A percentile compares a stretch with the other conserved stretches of the same genome.
Evolutionary conservation across 305 asterid genomes (phyloP).

Genomic region (Fraxinus dipetala): DNA sequence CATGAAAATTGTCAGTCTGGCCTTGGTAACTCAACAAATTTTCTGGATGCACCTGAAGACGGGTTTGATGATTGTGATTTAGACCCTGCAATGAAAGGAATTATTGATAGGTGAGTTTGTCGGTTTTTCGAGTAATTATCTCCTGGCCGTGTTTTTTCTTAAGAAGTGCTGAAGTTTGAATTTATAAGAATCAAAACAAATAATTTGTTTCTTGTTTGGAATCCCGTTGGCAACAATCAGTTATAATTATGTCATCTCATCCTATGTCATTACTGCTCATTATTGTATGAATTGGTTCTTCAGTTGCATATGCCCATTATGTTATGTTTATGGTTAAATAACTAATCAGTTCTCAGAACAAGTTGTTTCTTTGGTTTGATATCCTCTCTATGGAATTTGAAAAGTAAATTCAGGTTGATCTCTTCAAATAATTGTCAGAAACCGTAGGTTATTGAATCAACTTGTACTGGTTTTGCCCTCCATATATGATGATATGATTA

Average conservation of each 20-base stretch:
- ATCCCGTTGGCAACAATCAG: constrained; percentile 2
- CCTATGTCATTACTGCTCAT: not conserved
- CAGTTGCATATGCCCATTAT: not conserved
- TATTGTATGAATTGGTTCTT: not conserved
- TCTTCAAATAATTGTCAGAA: not conserved
- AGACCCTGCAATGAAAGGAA: constrained; percentile 83
- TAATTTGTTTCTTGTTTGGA: constrained; percentile 5
- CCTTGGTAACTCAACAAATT: constrained; percentile 40
- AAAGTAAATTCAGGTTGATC: not conserved
- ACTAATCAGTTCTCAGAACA: not conserved
- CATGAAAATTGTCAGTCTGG: constrained; percentile 33
- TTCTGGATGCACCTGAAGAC: constrained; percentile 53
- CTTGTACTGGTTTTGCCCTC: constrained; percentile 9
- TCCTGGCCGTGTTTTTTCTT: constrained; percentile 11
- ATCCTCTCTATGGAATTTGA: constrained; percentile 3
- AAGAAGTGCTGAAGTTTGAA: constrained; percentile 2
- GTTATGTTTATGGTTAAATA: not conserved
- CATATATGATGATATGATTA: not conserved
- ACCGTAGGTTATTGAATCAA: not conserved
- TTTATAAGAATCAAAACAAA: constrained; percentile 4
- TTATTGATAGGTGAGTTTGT: constrained; percentile 72
- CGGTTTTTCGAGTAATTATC: not conserved
- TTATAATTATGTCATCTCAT: not conserved
- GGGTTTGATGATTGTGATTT: constrained; percentile 69
- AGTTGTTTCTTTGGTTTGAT: constrained; percentile 13